These are phyloP conservation scores for Talaromyces sp. DNA, from an alignment of 2,329 filamentous ascomycete genomes.

Conservation along the genomic window DNA sequence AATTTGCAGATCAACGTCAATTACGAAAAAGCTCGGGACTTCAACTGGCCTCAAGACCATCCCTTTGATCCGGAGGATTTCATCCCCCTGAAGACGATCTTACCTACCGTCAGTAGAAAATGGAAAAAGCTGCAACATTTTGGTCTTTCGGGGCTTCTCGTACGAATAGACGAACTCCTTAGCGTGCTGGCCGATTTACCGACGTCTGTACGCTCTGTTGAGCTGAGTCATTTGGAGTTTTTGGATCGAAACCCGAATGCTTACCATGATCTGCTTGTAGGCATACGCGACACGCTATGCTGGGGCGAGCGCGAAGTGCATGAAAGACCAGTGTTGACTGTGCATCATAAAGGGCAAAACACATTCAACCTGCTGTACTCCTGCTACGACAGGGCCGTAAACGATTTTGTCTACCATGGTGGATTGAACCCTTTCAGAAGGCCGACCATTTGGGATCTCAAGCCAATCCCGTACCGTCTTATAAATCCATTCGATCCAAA, in stretches of 20 bases:
- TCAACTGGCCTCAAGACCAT: background rate
- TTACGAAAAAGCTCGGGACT: background rate
- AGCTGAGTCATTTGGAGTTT: constrained; percentile 37
- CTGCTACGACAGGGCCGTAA: constrained; percentile 8
- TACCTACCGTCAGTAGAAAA: constrained; percentile 28
- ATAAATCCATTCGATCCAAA: background rate
- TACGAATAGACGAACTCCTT: constrained; percentile 30
- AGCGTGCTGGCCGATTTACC: constrained; percentile 31
- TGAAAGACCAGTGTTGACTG: constrained; percentile 1
- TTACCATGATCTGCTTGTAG: constrained; percentile 21
- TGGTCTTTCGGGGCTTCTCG: constrained; percentile 29
- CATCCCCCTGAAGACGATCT: constrained; percentile 28
- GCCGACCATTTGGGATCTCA: background rate
- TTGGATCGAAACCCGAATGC: constrained; percentile 16
- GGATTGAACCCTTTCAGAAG: background rate
- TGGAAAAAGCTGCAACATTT: constrained; percentile 35
- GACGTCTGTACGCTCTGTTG: constrained; percentile 30
- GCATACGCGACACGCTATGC: constrained; percentile 7
- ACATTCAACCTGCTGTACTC: background rate
- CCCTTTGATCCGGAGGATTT: background rate
- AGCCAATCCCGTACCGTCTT: background rate
- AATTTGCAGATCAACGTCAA: constrained; percentile 5
- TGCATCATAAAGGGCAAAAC: background rate
- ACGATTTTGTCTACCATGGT: constrained; percentile 5
- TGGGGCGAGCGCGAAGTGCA: background rate